Evolutionary conservation across 306 rosid species (phyloP).

Genomic region (Urtica urens): DNA sequence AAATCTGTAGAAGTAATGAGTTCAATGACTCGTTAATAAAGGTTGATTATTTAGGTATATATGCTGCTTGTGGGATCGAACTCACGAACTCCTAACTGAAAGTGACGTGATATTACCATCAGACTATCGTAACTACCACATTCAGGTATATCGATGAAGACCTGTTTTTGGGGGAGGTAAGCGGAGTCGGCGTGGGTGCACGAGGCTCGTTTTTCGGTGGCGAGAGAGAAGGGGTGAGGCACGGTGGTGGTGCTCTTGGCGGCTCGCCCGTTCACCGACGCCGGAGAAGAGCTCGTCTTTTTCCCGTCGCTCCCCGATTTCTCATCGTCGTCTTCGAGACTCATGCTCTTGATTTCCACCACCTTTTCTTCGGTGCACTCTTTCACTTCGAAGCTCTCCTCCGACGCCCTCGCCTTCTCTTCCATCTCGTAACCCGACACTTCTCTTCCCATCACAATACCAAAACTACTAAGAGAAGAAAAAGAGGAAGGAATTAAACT

Average conservation of each 20-base stretch:
- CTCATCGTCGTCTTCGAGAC: slow-evolving; percentile 32
- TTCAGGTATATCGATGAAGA: too few relatives aligned
- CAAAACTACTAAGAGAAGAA: not conserved
- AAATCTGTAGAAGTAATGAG: too few relatives aligned
- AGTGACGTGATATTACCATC: too few relatives aligned
- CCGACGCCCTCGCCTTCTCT: slow-evolving; percentile 45
- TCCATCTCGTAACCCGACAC: slow-evolving; percentile 44
- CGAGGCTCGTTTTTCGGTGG: slow-evolving; percentile 36
- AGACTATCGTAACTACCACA: too few relatives aligned
- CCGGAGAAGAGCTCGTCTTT: slow-evolving; percentile 31
- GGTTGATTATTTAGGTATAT: too few relatives aligned
- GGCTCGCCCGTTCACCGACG: slow-evolving; percentile 27
- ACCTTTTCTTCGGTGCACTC: slow-evolving; percentile 40
- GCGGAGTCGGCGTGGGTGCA: slow-evolving; percentile 30
- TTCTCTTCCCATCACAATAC: slow-evolving; percentile 71
- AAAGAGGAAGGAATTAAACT: too few relatives aligned
- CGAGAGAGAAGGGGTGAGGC: slow-evolving; percentile 41
- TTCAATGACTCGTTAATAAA: too few relatives aligned
- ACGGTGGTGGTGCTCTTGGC: slow-evolving; percentile 34
- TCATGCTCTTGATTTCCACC: slow-evolving; percentile 35
- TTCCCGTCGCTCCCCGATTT: slow-evolving; percentile 32
- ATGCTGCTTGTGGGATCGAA: too few relatives aligned
- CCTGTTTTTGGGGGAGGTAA: too few relatives aligned
- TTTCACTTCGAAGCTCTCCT: slow-evolving; percentile 44
- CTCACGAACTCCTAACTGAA: too few relatives aligned